Percentiles rank a stretch among this genome's conserved stretches.
These are phyloP conservation scores for Kluyveromyces lactis DNA, from an alignment of 805 yeast species.

Conservation along the genomic window DNA sequence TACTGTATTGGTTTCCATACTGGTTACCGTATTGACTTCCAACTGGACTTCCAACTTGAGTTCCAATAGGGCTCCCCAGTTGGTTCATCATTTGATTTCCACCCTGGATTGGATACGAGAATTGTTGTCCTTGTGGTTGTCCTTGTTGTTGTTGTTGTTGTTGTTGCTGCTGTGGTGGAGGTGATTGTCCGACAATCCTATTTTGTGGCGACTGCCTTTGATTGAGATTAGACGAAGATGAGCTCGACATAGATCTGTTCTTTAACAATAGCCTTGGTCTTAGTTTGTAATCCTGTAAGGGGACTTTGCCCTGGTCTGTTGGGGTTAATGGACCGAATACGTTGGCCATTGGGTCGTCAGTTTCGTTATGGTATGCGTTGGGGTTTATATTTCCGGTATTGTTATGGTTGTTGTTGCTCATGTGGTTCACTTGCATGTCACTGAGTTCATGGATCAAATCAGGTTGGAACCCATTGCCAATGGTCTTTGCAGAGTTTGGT, in stretches of 20 bases:
- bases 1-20: no score
- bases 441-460: slow-evolving; percentile 9
- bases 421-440: slow-evolving; percentile 4
- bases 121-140: not conserved
- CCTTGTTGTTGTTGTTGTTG: not conserved
- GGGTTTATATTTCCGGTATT: not conserved
- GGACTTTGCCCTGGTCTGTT: slow-evolving; percentile 1
- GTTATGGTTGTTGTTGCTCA: not conserved
- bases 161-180: not conserved
- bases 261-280: slow-evolving; percentile 17
- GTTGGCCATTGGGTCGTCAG: not conserved
- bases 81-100: not conserved
- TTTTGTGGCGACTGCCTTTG: not conserved
- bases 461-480: slow-evolving; percentile 6
- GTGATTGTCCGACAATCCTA: not conserved
- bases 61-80: not conserved
- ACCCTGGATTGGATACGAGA: not conserved
- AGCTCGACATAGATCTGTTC: slow-evolving; percentile 16
- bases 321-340: slow-evolving; percentile 1
- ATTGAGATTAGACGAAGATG: slow-evolving; percentile 1
- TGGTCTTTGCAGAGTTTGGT: slow-evolving; percentile 8
- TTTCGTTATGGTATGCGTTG: not conserved
- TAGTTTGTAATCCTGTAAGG: not conserved
- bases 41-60: slow-evolving; percentile 3
- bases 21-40: slow-evolving; percentile 3